Percentiles rank a stretch among this genome's conserved stretches.
Evolutionary conservation across 805 yeast genomes (phyloP).

Genomic region (Kodamaea jinghongensis): DNA sequence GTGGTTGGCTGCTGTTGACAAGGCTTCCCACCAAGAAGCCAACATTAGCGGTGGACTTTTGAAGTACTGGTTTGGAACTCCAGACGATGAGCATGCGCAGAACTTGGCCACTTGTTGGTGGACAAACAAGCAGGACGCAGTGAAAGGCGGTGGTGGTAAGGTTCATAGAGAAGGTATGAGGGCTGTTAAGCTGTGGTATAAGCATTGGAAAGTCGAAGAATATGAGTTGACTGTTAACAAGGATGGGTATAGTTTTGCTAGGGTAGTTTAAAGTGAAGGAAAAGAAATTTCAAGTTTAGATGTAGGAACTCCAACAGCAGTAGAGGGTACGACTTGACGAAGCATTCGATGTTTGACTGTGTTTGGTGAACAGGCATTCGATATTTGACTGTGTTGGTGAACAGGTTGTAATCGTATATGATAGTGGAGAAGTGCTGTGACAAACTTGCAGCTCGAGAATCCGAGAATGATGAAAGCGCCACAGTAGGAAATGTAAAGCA

Average conservation of each 20-base stretch:
- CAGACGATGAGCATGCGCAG: slow-evolving; percentile 27
- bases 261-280: slow-evolving; percentile 2
- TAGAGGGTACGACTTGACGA: too few relatives aligned
- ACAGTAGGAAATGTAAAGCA: too few relatives aligned
- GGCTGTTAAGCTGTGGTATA: slow-evolving; percentile 30
- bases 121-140: slow-evolving; percentile 27
- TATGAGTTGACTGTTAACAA: slow-evolving; percentile 17
- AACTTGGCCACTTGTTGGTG: slow-evolving; percentile 43
- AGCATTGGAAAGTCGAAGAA: slow-evolving; percentile 36
- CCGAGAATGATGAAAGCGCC: too few relatives aligned
- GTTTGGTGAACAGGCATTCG: too few relatives aligned
- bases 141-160: slow-evolving; percentile 31
- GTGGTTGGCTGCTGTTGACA: slow-evolving; percentile 27
- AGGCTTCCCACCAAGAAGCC: slow-evolving; percentile 34
- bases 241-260: slow-evolving; percentile 6
- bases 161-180: slow-evolving; percentile 32
- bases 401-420: too few relatives aligned
- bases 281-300: neutral
- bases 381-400: too few relatives aligned
- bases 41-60: slow-evolving; percentile 34
- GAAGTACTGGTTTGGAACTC: slow-evolving; percentile 40
- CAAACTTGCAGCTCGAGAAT: too few relatives aligned
- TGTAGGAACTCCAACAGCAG: too few relatives aligned
- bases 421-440: too few relatives aligned
- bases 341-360: too few relatives aligned